phyloP scores from a whole-genome alignment of 768 basidiomycete species.

The Mycena galericulata region DNA sequence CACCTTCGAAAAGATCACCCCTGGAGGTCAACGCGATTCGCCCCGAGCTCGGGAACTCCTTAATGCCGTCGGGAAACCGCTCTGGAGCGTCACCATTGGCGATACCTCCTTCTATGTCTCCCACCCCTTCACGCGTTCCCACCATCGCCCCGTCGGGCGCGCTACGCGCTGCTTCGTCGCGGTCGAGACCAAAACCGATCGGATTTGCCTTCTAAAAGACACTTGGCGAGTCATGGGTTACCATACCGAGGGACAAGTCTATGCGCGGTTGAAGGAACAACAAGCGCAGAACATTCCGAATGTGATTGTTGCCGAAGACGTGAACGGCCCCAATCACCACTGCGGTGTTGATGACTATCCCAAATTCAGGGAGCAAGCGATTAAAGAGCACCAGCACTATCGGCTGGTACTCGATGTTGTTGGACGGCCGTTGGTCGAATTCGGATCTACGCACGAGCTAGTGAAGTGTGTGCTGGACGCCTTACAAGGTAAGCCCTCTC shows the following conservation, averaged over 20 bases:
- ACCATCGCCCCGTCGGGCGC: constrained; percentile 30
- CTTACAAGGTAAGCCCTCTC: constrained; percentile 19
- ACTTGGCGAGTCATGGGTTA: constrained; percentile 31
- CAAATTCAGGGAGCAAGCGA: too few relatives aligned
- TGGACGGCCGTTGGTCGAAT: constrained; percentile 27
- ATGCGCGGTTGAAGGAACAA: constrained; percentile 5
- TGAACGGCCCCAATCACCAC: not conserved
- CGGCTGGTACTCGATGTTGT: constrained; percentile 30
- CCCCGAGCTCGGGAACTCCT: not conserved
- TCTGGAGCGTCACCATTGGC: constrained; percentile 24
- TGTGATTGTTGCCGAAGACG: constrained; percentile 9
- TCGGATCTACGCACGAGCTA: constrained; percentile 26
- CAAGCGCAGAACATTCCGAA: constrained; percentile 7
- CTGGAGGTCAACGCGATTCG: too few relatives aligned
- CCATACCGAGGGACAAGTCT: constrained; percentile 27
- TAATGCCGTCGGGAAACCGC: not conserved
- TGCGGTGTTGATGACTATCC: too few relatives aligned
- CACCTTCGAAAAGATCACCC: not conserved
- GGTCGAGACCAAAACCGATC: constrained; percentile 4
- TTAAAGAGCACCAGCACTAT: constrained; percentile 29
- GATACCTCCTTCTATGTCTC: constrained; percentile 20
- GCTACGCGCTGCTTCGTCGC: constrained; percentile 35
- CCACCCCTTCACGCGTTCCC: constrained; percentile 22
- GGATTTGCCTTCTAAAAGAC: constrained; percentile 29
- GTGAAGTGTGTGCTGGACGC: constrained; percentile 9